Evolutionary conservation across 2,329 filamentous ascomycete genomes (phyloP), one percentile per base, ranked within the genome.

Genomic region (Colletotrichum sp.): DNA sequence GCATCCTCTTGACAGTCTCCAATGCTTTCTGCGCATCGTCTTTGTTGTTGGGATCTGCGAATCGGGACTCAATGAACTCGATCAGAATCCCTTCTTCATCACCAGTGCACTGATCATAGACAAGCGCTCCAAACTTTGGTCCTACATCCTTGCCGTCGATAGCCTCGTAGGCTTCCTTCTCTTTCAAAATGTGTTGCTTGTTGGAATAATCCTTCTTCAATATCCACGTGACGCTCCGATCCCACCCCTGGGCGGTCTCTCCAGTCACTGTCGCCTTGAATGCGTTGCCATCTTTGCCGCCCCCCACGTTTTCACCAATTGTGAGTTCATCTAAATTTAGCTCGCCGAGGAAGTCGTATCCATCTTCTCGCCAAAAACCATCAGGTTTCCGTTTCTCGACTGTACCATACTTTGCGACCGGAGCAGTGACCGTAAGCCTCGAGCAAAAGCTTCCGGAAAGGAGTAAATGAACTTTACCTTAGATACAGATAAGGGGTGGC

Each of bases 331-430:
- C 8, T 19, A 44, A 19, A 19, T 44, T 44, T 5, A 44, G 36
- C 36, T 44, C 36, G 16, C 36, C 36, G 36, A 44, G 5, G 2
- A 44, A 5, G 36, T 44, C 36, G 36, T 5, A 5, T 0, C 16
- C 36, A 19, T 5, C 16, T 19, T 44, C 36, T 44, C 36, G 36
- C 36, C 36, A 44, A 5, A 44, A 44, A 1, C 36, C 36, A 44
- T 44, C 36, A 9, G 36, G 36, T 3, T 19, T 44, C 36, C 36
- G 36, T 44, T 11, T 19, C 16, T 44, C 36, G 36, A 44, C 11
- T 44, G 16, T 44, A 19, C 0, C 4, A 3, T 11, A 0, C 36
- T 19, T 5, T 39, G 16, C 8, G 4, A 9, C 36, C 36, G 1
- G 4, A 44, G 36, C 2, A 11, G 4, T 3, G 8, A 44, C 4